Evolutionary conservation across 164 flowering plant species (phyloP).

Genomic region (Vitis rupestris): DNA sequence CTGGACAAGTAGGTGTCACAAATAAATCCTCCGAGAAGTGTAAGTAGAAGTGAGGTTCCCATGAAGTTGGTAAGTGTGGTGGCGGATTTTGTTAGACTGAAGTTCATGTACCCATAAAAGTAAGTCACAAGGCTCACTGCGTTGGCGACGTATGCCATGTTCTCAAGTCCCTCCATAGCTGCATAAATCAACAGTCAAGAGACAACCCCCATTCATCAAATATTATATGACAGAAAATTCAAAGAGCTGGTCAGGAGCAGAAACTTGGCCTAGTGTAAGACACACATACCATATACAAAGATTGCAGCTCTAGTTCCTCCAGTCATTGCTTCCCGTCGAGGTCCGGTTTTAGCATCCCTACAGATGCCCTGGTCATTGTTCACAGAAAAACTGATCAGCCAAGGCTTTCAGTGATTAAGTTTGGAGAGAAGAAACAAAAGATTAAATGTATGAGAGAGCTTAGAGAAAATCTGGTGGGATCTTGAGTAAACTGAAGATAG

Average conservation of each 20-base stretch:
- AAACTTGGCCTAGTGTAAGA: neutral
- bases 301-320: conserved; percentile 65
- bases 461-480: too few species aligned
- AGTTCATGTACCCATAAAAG: conserved; percentile 73
- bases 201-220: neutral
- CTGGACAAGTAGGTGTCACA: conserved; percentile 70
- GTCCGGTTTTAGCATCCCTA: conserved; percentile 25
- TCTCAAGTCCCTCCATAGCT: conserved; percentile 72
- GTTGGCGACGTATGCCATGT: conserved; percentile 61
- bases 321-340: conserved; percentile 20
- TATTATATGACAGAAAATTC: too few species aligned
- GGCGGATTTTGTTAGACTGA: conserved; percentile 64
- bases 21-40: conserved; percentile 69
- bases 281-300: conserved; percentile 56
- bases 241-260: too few species aligned
- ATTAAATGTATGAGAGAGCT: too few species aligned
- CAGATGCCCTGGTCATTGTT: conserved; percentile 31
- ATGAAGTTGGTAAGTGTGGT: conserved; percentile 66
- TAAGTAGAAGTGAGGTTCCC: conserved; percentile 62
- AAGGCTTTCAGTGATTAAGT: neutral
- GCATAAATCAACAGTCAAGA: conserved; percentile 19
- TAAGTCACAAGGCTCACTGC: conserved; percentile 63
- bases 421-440: neutral
- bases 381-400: neutral
- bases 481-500: too few species aligned